These are phyloP conservation scores for Pecoramyces ruminantium DNA, from an alignment of 192 early-diverging fungal genomes.

Conservation along the genomic window DNA sequence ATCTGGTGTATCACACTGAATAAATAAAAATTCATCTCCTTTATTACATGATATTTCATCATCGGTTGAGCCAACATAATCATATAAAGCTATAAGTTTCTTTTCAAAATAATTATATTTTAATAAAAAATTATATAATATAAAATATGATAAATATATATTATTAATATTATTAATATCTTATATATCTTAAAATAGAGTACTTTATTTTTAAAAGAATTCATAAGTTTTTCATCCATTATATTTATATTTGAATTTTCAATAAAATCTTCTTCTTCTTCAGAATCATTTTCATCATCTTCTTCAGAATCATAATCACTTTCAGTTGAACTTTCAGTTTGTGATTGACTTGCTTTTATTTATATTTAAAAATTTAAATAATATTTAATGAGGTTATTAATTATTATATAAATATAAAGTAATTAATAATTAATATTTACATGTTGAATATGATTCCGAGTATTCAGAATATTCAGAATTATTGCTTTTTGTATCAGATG, in stretches of 20 bases:
- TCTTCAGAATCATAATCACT: neutral
- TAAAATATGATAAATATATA: too few species aligned
- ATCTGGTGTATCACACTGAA: constrained; percentile 22
- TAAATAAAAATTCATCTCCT: constrained; percentile 14
- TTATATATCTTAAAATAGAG: too few species aligned
- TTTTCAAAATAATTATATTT: neutral
- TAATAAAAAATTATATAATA: too few species aligned
- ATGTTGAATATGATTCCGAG: neutral
- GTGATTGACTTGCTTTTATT: neutral
- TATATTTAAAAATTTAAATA: too few species aligned
- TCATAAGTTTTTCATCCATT: neutral
- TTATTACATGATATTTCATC: constrained; percentile 19
- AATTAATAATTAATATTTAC: neutral
- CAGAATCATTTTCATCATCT: too few species aligned
- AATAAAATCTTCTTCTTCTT: neutral
- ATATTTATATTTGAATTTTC: neutral
- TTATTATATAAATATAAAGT: neutral
- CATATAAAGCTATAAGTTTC: constrained; percentile 15
- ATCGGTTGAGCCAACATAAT: constrained; percentile 20
- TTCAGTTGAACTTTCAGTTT: neutral
- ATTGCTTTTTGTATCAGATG: neutral
- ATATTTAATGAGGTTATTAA: neutral
- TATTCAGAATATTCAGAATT: neutral
- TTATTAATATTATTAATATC: too few species aligned
- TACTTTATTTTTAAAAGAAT: neutral